Evolutionary conservation across 1,284 basidiomycete genomes (phyloP).

Genomic region (Malassezia yamatoensis): DNA sequence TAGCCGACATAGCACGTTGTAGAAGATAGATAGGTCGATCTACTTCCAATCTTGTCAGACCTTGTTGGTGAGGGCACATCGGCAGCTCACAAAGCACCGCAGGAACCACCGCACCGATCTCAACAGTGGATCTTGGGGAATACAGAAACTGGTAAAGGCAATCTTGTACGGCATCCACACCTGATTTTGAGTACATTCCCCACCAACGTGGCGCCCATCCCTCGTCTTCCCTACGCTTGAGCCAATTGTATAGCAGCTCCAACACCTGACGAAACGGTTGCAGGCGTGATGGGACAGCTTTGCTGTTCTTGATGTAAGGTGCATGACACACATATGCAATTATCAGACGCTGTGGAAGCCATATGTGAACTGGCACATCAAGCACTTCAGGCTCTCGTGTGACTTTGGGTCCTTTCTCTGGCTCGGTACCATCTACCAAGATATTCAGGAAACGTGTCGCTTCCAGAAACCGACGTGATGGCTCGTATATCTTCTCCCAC

Average conservation of each 20-base stretch:
- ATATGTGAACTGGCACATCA: not conserved
- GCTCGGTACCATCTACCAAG: constrained; percentile 2
- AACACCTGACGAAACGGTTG: constrained; percentile 10
- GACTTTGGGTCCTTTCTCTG: not conserved
- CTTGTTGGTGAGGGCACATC: not conserved
- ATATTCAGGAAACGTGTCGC: not conserved
- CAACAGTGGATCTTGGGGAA: not conserved
- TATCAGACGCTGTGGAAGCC: constrained; percentile 7
- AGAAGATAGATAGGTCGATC: not conserved
- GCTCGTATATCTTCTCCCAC: not conserved
- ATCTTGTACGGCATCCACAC: not conserved
- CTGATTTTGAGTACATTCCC: not conserved
- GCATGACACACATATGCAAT: constrained; percentile 12
- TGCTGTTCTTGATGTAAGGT: not conserved
- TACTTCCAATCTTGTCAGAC: not conserved
- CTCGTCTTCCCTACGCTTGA: not conserved
- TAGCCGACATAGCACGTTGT: not conserved
- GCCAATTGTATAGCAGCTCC: not conserved
- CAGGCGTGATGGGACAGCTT: not conserved
- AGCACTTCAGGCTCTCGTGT: not conserved
- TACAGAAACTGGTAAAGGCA: not conserved
- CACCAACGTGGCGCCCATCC: not conserved
- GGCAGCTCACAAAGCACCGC: not conserved
- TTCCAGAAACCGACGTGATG: constrained; percentile 5
- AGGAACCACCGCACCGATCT: not conserved